These are phyloP conservation scores for Allium sativum DNA, from an alignment of 106 monocot genomes.

Conservation along the genomic window DNA sequence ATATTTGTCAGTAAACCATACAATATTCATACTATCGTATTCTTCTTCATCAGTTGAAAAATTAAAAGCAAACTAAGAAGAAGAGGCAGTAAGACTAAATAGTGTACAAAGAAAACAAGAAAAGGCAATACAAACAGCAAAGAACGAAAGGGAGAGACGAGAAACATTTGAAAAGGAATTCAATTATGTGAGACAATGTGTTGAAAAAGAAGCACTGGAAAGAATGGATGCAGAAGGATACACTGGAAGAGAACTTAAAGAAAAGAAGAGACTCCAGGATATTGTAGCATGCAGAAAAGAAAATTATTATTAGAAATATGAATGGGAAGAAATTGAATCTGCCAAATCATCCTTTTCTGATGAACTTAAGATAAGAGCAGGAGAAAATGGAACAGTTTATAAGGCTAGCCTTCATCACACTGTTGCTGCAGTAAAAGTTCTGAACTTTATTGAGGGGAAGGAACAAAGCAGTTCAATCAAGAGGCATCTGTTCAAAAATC, in stretches of 20 bases:
- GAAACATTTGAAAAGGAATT: slow-evolving; percentile 42
- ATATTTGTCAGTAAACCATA: neutral
- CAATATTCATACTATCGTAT: neutral
- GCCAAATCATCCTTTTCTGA: slow-evolving; percentile 63
- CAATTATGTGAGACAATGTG: slow-evolving; percentile 18
- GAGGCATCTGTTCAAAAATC: slow-evolving; percentile 33
- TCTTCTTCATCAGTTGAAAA: slow-evolving; percentile 16
- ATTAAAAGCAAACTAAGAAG: slow-evolving; percentile 17
- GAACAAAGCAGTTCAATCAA: slow-evolving; percentile 66
- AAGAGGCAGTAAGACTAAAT: slow-evolving; percentile 39
- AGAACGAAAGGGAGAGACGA: slow-evolving; percentile 35
- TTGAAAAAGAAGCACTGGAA: slow-evolving; percentile 23
- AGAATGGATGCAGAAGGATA: slow-evolving; percentile 26
- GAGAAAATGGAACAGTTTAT: slow-evolving; percentile 77
- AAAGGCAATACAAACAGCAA: slow-evolving; percentile 18
- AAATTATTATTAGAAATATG: slow-evolving; percentile 40
- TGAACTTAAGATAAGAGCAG: slow-evolving; percentile 41
- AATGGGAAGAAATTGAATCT: slow-evolving; percentile 65
- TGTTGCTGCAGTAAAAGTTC: slow-evolving; percentile 61
- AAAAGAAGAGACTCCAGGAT: slow-evolving; percentile 28
- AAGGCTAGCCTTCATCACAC: slow-evolving; percentile 66
- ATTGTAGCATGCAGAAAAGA: slow-evolving; percentile 5
- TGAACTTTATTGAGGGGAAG: slow-evolving; percentile 43
- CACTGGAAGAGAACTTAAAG: slow-evolving; percentile 19
- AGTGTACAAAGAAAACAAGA: slow-evolving; percentile 27